Conservation (phyloP, 2,329 filamentous ascomycete species). For the Lecanosticta acicola region DNA sequence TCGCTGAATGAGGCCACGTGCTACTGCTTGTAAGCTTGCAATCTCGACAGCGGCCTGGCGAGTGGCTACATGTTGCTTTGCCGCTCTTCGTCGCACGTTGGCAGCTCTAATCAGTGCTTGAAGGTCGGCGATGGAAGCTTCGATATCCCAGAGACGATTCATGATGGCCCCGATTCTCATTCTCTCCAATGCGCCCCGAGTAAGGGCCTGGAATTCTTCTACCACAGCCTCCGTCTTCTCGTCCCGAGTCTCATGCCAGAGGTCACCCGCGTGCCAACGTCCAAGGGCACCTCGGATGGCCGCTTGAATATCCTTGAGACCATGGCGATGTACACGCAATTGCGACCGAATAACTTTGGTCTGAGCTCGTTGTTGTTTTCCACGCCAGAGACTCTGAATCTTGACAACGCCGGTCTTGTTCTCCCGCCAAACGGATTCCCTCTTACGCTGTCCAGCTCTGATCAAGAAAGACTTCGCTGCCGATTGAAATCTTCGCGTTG, state of each 20-base stretch:
- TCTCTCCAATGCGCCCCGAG: conserved; percentile 67
- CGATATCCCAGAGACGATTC: conserved; percentile 82
- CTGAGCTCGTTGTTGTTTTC: conserved; percentile 49
- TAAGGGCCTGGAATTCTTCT: conserved; percentile 37
- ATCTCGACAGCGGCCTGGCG: conserved; percentile 55
- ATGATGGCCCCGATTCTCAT: conserved; percentile 74
- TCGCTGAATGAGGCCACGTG: conserved; percentile 62
- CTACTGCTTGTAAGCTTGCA: conserved; percentile 48
- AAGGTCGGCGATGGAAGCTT: conserved; percentile 69
- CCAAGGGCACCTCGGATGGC: conserved; percentile 49
- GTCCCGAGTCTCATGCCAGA: conserved; percentile 39
- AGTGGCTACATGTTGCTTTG: conserved; percentile 50
- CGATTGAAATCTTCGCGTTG: conserved; percentile 75
- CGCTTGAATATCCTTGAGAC: conserved; percentile 40
- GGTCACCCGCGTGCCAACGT: conserved; percentile 47
- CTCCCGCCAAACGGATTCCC: conserved; percentile 63
- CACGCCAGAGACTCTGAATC: conserved; percentile 76
- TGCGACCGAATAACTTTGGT: conserved; percentile 44
- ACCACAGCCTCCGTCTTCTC: conserved; percentile 32
- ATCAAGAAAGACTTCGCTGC: conserved; percentile 69
- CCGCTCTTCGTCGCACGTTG: conserved; percentile 51
- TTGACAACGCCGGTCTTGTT: conserved; percentile 64
- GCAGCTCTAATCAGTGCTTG: conserved; percentile 62
- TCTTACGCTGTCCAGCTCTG: conserved; percentile 56
- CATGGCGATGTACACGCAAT: conserved; percentile 42